Conservation (phyloP, 2,329 filamentous ascomycete genomes). For the Dactylellina sp. region DNA sequence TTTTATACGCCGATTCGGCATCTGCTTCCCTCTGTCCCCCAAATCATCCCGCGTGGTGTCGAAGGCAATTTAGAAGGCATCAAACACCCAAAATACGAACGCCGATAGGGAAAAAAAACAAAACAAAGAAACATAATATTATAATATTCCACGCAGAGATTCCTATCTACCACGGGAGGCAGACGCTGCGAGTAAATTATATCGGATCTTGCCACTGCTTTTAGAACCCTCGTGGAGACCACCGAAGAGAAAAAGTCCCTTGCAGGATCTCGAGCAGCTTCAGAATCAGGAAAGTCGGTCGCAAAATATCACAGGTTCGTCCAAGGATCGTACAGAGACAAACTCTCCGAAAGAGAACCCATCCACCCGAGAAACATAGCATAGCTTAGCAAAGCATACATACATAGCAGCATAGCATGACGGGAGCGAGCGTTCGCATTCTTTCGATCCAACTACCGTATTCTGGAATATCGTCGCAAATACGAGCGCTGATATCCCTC, state of each 20-base stretch:
- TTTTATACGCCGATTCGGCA: slow-evolving; percentile 56
- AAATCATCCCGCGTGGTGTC: slow-evolving; percentile 45
- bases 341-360: slow-evolving; percentile 38
- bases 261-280: slow-evolving; percentile 43
- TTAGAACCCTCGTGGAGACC: slow-evolving; percentile 49
- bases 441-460: slow-evolving; percentile 44
- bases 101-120: slow-evolving; percentile 13
- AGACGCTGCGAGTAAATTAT: slow-evolving; percentile 17
- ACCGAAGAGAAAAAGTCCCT: slow-evolving; percentile 15
- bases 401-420: too few relatives aligned
- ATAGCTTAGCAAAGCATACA: too few relatives aligned
- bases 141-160: background rate
- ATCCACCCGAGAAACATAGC: slow-evolving; percentile 25
- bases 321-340: slow-evolving; percentile 26
- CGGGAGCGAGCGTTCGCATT: slow-evolving; percentile 5
- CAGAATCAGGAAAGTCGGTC: slow-evolving; percentile 53
- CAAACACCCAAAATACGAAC: too few relatives aligned
- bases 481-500: slow-evolving; percentile 65
- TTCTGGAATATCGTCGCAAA: slow-evolving; percentile 63
- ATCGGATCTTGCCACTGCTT: slow-evolving; percentile 51
- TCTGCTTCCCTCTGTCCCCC: slow-evolving; percentile 11
- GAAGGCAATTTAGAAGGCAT: slow-evolving; percentile 33
- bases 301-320: slow-evolving; percentile 36
- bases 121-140: background rate
- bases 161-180: slow-evolving; percentile 35